Base-by-base conservation (phyloP, 2,329 filamentous ascomycete species). In the Rhinocladiella mackenziei region DNA sequence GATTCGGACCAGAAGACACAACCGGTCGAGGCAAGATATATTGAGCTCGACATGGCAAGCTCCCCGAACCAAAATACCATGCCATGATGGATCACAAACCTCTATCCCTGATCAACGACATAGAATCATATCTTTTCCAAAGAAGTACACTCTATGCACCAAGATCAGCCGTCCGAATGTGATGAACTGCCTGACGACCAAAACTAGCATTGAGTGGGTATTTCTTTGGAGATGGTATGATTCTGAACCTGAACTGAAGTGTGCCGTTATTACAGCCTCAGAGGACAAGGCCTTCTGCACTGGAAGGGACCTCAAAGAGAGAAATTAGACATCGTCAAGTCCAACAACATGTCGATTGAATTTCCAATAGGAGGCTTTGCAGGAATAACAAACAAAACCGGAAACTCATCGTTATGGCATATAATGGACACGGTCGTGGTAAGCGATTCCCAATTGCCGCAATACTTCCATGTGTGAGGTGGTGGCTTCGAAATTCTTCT, bases 231-330 rank as follows among this genome's bases (percentile, higher is more conserved):
- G 18, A 28, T 39, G 36, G 36, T 39, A 39, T 15, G 36, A 39
- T 15, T 13, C 13, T 10, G 36, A 39, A 18, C 36, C 36, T 15
- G 23, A 28, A 14, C 36, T 39, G 26, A 9, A 23, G 8, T 66
- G 63, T 56, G 67, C 81, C 43, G 71, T 80, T n/a, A 62, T 81
- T 34, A 75, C 76, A 2, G 73, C 73, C 8, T 64, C 68, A 10
- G 75, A 76, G 50, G 11, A 39, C 4, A 46, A 36, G 36, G 69
- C 73, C 56, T 80, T 79, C 59, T 80, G 77, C 61, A 73, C 74
- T 0, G 77, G 77, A 35, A 75, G 75, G 60, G 76, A 79, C 64
- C 69, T 98, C 11, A 47, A 53, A 8, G 15, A 37, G 14, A 20
- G 33, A 13, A n/a, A n/a, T 18, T 37, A n/a, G 33, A 25, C 19